phyloP scores from a whole-genome alignment of 495 filamentous ascomycete species.

The Hypoxylon cercidicola region DNA sequence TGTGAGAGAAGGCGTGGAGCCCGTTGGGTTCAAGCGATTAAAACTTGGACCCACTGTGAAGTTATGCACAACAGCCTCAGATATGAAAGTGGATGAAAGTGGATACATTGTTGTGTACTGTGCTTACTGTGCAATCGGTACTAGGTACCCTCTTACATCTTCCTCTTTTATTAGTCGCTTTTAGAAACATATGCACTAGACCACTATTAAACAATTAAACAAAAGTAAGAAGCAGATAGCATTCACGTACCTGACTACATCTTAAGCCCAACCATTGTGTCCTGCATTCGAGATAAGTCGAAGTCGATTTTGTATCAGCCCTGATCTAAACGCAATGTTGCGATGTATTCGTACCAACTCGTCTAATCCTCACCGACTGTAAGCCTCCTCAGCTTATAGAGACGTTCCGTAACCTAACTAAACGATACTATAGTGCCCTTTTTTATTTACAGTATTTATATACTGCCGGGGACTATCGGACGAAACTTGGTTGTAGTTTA shows the following conservation, averaged over 20 bases:
- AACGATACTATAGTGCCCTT: neutral
- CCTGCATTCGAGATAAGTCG: neutral
- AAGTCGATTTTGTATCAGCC: neutral
- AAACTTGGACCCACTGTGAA: conserved; percentile 22
- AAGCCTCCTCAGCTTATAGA: neutral
- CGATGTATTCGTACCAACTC: neutral
- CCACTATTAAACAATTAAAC: too few relatives aligned
- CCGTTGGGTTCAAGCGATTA: conserved; percentile 7
- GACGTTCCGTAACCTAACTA: neutral
- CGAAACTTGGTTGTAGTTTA: neutral
- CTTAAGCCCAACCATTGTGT: neutral
- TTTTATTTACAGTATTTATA: neutral
- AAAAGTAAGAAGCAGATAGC: too few relatives aligned
- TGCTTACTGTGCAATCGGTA: neutral
- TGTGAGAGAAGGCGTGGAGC: conserved; percentile 1
- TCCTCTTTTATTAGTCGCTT: too few relatives aligned
- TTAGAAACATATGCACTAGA: too few relatives aligned
- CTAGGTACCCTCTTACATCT: neutral
- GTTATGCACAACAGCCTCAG: conserved; percentile 30
- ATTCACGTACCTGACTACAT: neutral
- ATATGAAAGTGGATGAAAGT: conserved; percentile 12
- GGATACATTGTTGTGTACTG: neutral
- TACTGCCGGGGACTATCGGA: conserved; percentile 2
- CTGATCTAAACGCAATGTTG: neutral
- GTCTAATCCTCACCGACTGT: neutral